Conservation (phyloP, 352 stramenopile species). For the Pythium folliculosum region DNA sequence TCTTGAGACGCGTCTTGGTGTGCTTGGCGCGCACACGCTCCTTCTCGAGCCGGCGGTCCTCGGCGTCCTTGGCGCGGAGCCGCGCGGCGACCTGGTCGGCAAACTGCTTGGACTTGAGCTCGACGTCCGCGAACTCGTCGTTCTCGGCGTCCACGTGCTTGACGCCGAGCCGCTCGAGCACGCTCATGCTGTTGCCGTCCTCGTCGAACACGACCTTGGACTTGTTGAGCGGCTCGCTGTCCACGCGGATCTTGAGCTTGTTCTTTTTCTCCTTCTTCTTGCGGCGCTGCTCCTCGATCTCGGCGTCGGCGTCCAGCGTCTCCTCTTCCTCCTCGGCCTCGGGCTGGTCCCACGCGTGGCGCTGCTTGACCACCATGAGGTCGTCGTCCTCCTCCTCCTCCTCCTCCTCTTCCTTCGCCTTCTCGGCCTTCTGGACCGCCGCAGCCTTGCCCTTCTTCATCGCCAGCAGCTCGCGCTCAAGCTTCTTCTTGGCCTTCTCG, state of each 20-base stretch:
- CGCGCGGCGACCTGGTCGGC: constrained; percentile 63
- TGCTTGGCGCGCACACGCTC: constrained; percentile 89
- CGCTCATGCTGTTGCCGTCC: constrained; percentile 83
- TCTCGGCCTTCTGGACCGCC: constrained; percentile 25
- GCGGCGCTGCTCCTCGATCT: constrained; percentile 66
- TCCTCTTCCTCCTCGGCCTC: constrained; percentile 46
- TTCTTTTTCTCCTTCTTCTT: constrained; percentile 89
- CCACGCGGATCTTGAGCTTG: constrained; percentile 75
- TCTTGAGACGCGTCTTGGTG: constrained; percentile 86
- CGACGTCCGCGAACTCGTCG: constrained; percentile 63
- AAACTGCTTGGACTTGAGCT: constrained; percentile 63
- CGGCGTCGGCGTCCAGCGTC: constrained; percentile 29
- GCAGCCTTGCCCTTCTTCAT: constrained; percentile 32
- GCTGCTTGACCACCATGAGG: constrained; percentile 92
- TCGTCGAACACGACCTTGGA: constrained; percentile 95
- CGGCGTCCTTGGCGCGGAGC: constrained; percentile 73
- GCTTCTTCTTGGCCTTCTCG: constrained; percentile 93
- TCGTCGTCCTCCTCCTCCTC: constrained; percentile 86
- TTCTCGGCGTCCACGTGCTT: constrained; percentile 35
- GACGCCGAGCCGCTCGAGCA: constrained; percentile 62
- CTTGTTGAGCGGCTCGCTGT: constrained; percentile 63
- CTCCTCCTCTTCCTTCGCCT: constrained; percentile 58
- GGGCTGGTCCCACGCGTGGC: constrained; percentile 83
- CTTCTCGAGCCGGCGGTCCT: constrained; percentile 83
- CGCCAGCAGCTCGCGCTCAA: constrained; percentile 71